Evolutionary conservation across 2,329 filamentous ascomycete genomes (phyloP), one percentile per base, ranked within the genome.

Genomic region (Orbilia brochopaga): DNA sequence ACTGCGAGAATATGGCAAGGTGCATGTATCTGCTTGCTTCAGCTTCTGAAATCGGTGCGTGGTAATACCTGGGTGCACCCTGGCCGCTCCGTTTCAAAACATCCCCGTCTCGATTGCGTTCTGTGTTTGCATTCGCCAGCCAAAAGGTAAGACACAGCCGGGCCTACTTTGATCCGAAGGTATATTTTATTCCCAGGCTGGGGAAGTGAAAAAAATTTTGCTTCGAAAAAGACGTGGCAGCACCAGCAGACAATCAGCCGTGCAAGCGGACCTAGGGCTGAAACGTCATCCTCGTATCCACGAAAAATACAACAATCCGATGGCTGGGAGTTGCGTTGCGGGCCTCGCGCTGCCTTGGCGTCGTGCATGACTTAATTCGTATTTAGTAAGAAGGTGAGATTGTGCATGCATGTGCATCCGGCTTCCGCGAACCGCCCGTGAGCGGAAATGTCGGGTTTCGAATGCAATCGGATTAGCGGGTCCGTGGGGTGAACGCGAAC

Each of bases 21-120:
- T n/a, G n/a, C n/a, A n/a, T n/a, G 32, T 30, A 23, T 48, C 30
- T 53, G 6, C 27, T 32, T 19, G 30, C 27, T 19, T 21, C 23
- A 19, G 24, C 11, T 30, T 11, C 24, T 23, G 11, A 27, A 50
- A 51, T 30, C 24, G 62, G 63, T 67, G 48, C 54, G 37, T 42
- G 48, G 37, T 17, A 6, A 24, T 21, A 19, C 54, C 40, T n/a
- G 46, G 62, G 32, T 46, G 35, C 30, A 48, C 59, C 66, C 58
- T 32, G 40, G 59, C 42, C 58, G 32, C 54, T 58, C 50, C 59
- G 66, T 70, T 70, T 70, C 66, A 70, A 54, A 55, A 42, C 35
- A 44, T 51, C 54, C 40, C 53, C 19, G 51, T 27, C 37, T 35
- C 32, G 35, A 57, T 30, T 40, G 44, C 21, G 53, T 50, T 60